A percentile compares a stretch with the other conserved stretches of the same genome.
Conservation (phyloP, 805 yeast species). For the Cyberlindnera saturnus region DNA sequence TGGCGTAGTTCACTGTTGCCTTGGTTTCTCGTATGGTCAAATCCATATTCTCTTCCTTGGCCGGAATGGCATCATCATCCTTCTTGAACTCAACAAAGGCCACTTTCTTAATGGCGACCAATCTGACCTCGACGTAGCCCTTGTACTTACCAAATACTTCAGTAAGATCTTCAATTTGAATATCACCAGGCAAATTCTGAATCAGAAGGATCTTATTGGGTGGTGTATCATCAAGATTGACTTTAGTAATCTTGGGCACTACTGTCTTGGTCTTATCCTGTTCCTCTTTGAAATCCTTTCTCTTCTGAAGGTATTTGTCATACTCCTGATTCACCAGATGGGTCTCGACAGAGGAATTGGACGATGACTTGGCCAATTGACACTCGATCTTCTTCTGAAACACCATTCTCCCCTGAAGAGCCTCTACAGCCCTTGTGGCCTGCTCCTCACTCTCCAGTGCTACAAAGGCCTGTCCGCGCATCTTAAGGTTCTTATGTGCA, state of each 20-base stretch:
- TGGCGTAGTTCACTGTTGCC: slow-evolving; percentile 24
- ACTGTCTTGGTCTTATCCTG: slow-evolving; percentile 14
- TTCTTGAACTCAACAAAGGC: slow-evolving; percentile 77
- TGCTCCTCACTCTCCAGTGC: slow-evolving; percentile 39
- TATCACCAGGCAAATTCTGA: slow-evolving; percentile 51
- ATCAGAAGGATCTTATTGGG: slow-evolving; percentile 68
- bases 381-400: slow-evolving; percentile 19
- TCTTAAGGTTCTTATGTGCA: slow-evolving; percentile 53
- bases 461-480: slow-evolving; percentile 82
- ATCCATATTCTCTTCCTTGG: slow-evolving; percentile 23
- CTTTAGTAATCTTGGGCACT: slow-evolving; percentile 10
- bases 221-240: slow-evolving; percentile 33
- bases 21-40: slow-evolving; percentile 14
- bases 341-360: slow-evolving; percentile 15
- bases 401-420: slow-evolving; percentile 14
- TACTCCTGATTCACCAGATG: slow-evolving; percentile 10
- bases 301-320: slow-evolving; percentile 12
- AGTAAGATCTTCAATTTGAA: slow-evolving; percentile 35
- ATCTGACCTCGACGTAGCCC: slow-evolving; percentile 64
- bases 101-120: slow-evolving; percentile 59
- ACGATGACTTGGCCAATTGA: slow-evolving; percentile 23
- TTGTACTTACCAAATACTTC: slow-evolving; percentile 40
- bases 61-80: slow-evolving; percentile 44
- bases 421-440: slow-evolving; percentile 30
- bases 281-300: slow-evolving; percentile 13